These are phyloP conservation scores for Solanum piurae DNA, from an alignment of 257 asterid genomes.

Conservation along the genomic window DNA sequence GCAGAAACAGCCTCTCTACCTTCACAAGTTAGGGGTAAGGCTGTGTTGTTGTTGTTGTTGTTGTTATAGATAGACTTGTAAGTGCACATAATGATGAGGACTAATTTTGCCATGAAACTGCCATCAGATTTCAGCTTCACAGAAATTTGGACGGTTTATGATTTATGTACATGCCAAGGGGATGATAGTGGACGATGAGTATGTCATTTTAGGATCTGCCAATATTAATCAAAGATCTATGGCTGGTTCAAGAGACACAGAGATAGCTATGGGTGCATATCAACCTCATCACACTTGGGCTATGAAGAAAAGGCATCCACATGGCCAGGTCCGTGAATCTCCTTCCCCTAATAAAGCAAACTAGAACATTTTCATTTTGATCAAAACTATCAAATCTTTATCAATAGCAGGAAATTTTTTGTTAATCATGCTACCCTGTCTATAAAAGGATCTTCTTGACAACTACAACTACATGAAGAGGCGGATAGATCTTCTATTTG, in stretches of 20 bases:
- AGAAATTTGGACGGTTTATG: slow-evolving; percentile 52
- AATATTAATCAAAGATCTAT: slow-evolving; percentile 76
- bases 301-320: slow-evolving; percentile 38
- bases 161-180: slow-evolving; percentile 83
- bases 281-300: slow-evolving; percentile 71
- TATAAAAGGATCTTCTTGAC: background rate
- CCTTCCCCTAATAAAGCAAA: background rate
- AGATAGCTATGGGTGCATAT: slow-evolving; percentile 86
- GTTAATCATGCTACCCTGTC: background rate
- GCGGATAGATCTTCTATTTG: background rate
- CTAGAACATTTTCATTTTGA: background rate
- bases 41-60: background rate
- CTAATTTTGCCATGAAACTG: background rate
- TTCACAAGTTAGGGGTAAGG: background rate
- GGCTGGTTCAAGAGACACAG: slow-evolving; percentile 89
- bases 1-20: background rate
- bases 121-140: slow-evolving; percentile 32
- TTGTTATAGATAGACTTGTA: background rate
- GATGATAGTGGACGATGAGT: slow-evolving; percentile 76
- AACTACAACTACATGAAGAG: background rate
- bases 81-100: background rate
- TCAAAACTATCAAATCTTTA: background rate
- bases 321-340: slow-evolving; percentile 47
- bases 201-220: slow-evolving; percentile 73
- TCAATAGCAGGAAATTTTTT: too few species aligned